phyloP scores from a whole-genome alignment of 2,329 filamentous ascomycete genomes.

The Phialocephala sp. region DNA sequence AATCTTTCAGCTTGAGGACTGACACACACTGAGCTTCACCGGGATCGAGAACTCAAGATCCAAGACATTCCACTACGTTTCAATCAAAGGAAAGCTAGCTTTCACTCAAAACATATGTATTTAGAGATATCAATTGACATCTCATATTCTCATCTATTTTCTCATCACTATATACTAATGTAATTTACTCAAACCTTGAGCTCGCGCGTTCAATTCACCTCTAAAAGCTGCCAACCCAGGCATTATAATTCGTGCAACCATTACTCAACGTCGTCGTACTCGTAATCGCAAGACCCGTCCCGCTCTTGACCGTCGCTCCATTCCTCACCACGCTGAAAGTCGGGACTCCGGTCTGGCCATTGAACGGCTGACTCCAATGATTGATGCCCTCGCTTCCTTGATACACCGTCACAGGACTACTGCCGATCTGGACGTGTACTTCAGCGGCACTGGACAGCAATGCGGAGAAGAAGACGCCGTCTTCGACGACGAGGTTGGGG shows the following conservation, averaged over 20 bases:
- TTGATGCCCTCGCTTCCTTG: constrained; percentile 33
- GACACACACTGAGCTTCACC: no score
- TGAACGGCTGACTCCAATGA: constrained; percentile 40
- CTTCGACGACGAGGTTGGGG: constrained; percentile 43
- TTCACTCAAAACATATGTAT: neutral
- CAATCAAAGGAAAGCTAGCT: neutral
- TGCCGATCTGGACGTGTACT: constrained; percentile 44
- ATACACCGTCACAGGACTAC: constrained; percentile 25
- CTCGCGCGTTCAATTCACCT: neutral
- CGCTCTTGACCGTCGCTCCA: constrained; percentile 34
- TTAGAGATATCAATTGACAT: neutral
- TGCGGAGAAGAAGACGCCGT: constrained; percentile 40
- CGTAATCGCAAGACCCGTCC: constrained; percentile 37
- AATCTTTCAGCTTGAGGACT: no score
- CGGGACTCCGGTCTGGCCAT: constrained; percentile 42
- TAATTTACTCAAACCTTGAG: neutral
- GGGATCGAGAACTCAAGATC: no score
- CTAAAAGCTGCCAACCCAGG: constrained; percentile 39
- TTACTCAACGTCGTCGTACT: constrained; percentile 26
- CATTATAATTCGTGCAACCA: constrained; percentile 38
- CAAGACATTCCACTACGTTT: no score
- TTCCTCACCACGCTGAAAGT: constrained; percentile 39
- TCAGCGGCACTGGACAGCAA: constrained; percentile 40
- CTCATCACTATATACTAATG: neutral
- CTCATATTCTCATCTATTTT: neutral